Percentiles rank a stretch among this genome's conserved stretches.
Conservation (phyloP, 257 asterid genomes). For the Vinca minor region DNA sequence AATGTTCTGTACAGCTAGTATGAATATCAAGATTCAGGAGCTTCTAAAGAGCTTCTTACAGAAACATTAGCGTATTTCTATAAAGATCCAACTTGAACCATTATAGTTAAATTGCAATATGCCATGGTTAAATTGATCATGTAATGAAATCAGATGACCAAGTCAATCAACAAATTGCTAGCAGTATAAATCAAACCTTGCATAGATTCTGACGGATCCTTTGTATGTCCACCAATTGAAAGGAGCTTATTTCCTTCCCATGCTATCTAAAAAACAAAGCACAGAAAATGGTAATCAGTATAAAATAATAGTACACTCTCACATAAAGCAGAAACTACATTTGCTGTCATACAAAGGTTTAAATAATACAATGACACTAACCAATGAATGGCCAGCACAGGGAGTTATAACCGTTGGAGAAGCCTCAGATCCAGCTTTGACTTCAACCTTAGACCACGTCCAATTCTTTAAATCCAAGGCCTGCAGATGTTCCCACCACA, state of each 20-base stretch:
- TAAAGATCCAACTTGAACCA: neutral
- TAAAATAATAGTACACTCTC: constrained; percentile 1
- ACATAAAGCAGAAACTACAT: neutral
- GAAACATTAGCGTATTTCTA: neutral
- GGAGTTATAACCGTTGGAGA: constrained; percentile 34
- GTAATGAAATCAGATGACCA: constrained; percentile 2
- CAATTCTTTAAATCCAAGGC: constrained; percentile 73
- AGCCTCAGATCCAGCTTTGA: constrained; percentile 41
- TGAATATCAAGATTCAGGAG: neutral
- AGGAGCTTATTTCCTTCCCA: constrained; percentile 91
- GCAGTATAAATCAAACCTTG: constrained; percentile 48
- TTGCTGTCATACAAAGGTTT: neutral
- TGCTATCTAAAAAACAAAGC: constrained; percentile 46
- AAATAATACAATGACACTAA: constrained; percentile 33
- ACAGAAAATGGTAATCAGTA: constrained; percentile 19
- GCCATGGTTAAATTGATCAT: neutral
- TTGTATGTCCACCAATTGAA: constrained; percentile 86
- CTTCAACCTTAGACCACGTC: constrained; percentile 84
- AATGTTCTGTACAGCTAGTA: neutral
- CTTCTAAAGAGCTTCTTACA: neutral
- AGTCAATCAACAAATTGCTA: neutral
- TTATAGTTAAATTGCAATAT: neutral
- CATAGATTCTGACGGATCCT: constrained; percentile 72
- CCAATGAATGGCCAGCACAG: constrained; percentile 91
- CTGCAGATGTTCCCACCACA: constrained; percentile 33